phyloP scores from a whole-genome alignment of 2,329 filamentous ascomycete genomes.

The Clonostachys sp. region DNA sequence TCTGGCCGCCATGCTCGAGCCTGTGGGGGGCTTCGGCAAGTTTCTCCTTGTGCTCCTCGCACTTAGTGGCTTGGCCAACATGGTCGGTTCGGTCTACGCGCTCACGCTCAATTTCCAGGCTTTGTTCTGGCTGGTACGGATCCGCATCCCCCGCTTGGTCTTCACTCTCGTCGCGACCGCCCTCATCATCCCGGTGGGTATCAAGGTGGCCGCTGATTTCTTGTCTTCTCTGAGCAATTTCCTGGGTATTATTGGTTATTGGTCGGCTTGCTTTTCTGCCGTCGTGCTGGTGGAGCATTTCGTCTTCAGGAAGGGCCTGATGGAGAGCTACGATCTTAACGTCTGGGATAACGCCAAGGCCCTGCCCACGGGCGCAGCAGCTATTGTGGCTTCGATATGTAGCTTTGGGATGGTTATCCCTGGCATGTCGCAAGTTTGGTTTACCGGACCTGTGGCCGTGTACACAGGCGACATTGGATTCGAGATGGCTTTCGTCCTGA shows the following conservation, averaged over 20 bases:
- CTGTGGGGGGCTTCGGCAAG: conserved; percentile 55
- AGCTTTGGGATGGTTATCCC: conserved; percentile 50
- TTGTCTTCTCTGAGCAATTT: conserved; percentile 54
- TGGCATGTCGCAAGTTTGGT: conserved; percentile 58
- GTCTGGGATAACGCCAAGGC: conserved; percentile 39
- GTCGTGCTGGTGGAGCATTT: conserved; percentile 44
- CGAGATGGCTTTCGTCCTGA: conserved; percentile 54
- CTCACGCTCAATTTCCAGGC: conserved; percentile 63
- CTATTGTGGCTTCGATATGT: conserved; percentile 35
- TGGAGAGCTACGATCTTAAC: conserved; percentile 35
- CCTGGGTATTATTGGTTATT: conserved; percentile 52
- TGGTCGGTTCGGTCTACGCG: conserved; percentile 55
- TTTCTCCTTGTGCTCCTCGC: conserved; percentile 56
- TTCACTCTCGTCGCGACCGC: conserved; percentile 52
- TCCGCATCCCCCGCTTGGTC: conserved; percentile 52
- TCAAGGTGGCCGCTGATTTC: conserved; percentile 46
- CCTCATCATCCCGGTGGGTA: conserved; percentile 53
- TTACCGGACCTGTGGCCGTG: conserved; percentile 53
- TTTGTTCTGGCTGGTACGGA: conserved; percentile 48
- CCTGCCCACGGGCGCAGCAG: conserved; percentile 41
- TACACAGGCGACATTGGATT: conserved; percentile 62
- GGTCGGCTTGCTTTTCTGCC: conserved; percentile 49
- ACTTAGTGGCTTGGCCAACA: conserved; percentile 53
- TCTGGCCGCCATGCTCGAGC: conserved; percentile 52
- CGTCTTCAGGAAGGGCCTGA: conserved; percentile 34